phyloP scores from a whole-genome alignment of 2,329 filamentous ascomycete genomes.

The Sporothrix humicola region DNA sequence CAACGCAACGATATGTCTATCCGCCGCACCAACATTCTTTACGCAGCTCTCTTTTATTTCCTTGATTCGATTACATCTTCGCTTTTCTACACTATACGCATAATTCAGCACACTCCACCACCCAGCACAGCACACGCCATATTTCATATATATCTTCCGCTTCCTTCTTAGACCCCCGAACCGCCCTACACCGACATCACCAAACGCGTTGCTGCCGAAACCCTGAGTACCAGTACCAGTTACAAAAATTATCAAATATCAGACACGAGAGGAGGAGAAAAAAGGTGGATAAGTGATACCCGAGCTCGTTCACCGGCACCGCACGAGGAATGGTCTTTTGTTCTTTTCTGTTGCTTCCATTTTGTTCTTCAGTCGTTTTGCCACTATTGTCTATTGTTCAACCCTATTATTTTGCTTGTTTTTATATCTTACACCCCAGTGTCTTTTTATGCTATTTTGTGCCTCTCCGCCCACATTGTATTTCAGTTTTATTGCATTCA shows the following conservation, averaged over 20 bases:
- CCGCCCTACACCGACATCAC: slow-evolving; percentile 10
- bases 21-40: neutral
- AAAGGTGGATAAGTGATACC: slow-evolving; percentile 38
- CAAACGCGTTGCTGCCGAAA: slow-evolving; percentile 20
- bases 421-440: slow-evolving; percentile 15
- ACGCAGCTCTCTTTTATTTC: neutral
- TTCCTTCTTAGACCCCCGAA: slow-evolving; percentile 5
- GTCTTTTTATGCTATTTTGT: neutral
- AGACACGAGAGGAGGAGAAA: slow-evolving; percentile 24
- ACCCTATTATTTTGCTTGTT: slow-evolving; percentile 19
- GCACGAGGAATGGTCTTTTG: slow-evolving; percentile 36
- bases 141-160: neutral
- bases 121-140: slow-evolving; percentile 23
- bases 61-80: neutral
- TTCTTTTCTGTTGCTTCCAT: slow-evolving; percentile 30
- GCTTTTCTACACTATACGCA: neutral
- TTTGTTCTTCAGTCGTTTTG: too few species aligned
- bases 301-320: slow-evolving; percentile 36
- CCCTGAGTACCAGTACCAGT: neutral
- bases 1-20: slow-evolving; percentile 17
- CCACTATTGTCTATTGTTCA: slow-evolving; percentile 13
- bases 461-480: neutral
- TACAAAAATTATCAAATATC: neutral
- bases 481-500: slow-evolving; percentile 2
- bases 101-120: slow-evolving; percentile 13